Evolutionary conservation across 768 basidiomycete genomes (phyloP).

Genomic region (Boletus rex-veris): DNA sequence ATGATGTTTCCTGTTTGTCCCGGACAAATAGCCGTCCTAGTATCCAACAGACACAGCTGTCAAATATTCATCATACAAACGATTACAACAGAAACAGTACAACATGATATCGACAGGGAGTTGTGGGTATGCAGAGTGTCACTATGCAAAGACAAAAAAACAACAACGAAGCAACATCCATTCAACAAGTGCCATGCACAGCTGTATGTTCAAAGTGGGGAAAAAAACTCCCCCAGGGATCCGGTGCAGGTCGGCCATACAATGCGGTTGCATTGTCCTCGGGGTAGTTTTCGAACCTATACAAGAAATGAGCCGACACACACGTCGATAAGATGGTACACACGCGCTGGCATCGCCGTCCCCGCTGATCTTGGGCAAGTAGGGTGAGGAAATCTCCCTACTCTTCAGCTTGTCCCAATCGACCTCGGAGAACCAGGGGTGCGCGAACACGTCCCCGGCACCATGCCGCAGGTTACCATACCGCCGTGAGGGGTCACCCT

Average conservation of each 20-base stretch:
- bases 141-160: constrained; percentile 7
- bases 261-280: constrained; percentile 61
- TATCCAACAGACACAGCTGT: too few relatives aligned
- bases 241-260: constrained; percentile 58
- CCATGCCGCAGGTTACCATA: constrained; percentile 89
- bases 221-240: constrained; percentile 67
- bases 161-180: constrained; percentile 2
- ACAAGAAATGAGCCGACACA: neutral
- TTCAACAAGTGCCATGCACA: constrained; percentile 36
- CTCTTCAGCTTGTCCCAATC: constrained; percentile 80
- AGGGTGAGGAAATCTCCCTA: constrained; percentile 92
- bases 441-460: constrained; percentile 86
- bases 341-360: constrained; percentile 96
- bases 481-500: constrained; percentile 80
- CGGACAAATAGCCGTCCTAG: constrained; percentile 27
- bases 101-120: constrained; percentile 1
- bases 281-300: constrained; percentile 74
- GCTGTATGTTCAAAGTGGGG: constrained; percentile 70
- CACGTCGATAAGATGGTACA: constrained; percentile 29
- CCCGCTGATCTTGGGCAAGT: constrained; percentile 84
- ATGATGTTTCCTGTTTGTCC: constrained; percentile 36
- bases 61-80: too few relatives aligned
- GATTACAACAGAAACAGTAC: too few relatives aligned
- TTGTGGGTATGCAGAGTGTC: constrained; percentile 15
- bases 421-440: constrained; percentile 93